Base-by-base conservation (phyloP, 2,329 filamentous ascomycete species). In the Alternaria arborescens region DNA sequence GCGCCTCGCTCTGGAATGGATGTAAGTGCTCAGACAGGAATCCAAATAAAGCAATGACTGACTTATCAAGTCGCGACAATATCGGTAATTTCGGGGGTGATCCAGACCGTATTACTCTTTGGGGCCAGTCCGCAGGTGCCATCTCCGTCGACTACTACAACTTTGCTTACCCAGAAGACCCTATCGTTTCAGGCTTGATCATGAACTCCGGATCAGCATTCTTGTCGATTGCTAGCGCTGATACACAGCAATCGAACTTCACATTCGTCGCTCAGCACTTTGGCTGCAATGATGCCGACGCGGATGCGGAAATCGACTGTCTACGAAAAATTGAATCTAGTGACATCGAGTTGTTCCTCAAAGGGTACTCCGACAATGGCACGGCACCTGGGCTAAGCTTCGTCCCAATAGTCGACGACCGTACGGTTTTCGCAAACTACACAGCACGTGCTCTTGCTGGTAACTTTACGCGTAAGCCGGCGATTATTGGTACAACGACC, bases 131-230 rank as follows among this genome's bases (percentile, higher is more conserved):
- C 1, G 74, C 78, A 11, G 79, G 79, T 1, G 75, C 75, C 11
- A 71, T 79, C 3, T 71, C 78, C 1, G 80, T 81, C 0, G 83
- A 86, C 62, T 80, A 81, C 67, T 84, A 81, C 75, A 77, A 81
- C 5, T 86, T 84, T 52, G 82, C 84, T 3, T 84, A 82, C 48
- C 65, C 66, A 2, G 57, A 81, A 0, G 82, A 86, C 42, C 82
- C 84, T 6, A 86, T 86, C 24, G 79, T 73, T 5, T 61, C 62
- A 5, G 61, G 66, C 41, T 47, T 71, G 20, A 75, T 76, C 22
- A 66, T 73, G 65, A 59, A 70, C 47, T 74, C 71, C 22, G 71
- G 73, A 11, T 68, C 50, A n/a, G 59, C 69, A 2, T 58, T 65
- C 4, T 40, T 72, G 14, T 41, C 46, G 1, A 47, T 71, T n/a